Evolutionary conservation across 2,329 filamentous ascomycete genomes (phyloP).

Genomic region (Trichophyton rubrum): DNA sequence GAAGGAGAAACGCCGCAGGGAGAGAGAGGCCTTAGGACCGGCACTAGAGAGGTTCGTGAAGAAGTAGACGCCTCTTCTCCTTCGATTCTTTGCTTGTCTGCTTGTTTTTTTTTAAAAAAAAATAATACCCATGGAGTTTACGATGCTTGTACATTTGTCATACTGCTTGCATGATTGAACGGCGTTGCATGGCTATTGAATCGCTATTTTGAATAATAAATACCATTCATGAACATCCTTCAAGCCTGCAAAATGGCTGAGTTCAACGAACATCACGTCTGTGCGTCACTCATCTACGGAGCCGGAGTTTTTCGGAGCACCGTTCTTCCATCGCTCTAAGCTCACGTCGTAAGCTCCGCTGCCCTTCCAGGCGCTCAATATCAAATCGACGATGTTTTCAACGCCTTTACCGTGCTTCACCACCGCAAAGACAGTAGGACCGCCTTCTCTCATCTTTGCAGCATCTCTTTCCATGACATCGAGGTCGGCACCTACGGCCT

Average conservation of each 20-base stretch:
- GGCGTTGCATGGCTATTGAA: slow-evolving; percentile 1
- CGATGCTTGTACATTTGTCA: not conserved
- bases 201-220: not conserved
- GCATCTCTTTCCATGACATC: slow-evolving; percentile 90
- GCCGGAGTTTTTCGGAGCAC: slow-evolving; percentile 27
- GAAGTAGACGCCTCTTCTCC: not conserved
- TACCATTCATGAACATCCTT: not conserved
- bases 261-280: not conserved
- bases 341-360: slow-evolving; percentile 55
- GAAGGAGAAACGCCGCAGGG: slow-evolving; percentile 52
- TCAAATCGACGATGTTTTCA: slow-evolving; percentile 73
- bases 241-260: not conserved
- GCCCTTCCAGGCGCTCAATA: slow-evolving; percentile 83
- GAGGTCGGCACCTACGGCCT: slow-evolving; percentile 80
- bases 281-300: slow-evolving; percentile 12
- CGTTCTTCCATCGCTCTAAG: slow-evolving; percentile 34
- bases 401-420: slow-evolving; percentile 87
- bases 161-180: not conserved
- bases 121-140: slow-evolving; percentile 10
- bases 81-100: not conserved
- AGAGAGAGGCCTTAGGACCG: slow-evolving; percentile 67
- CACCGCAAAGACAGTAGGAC: slow-evolving; percentile 89
- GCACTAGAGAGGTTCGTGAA: slow-evolving; percentile 69
- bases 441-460: slow-evolving; percentile 86
- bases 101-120: not conserved